Base-by-base conservation (phyloP, 2,329 filamentous ascomycete species). In the Diaporthe vexans region DNA sequence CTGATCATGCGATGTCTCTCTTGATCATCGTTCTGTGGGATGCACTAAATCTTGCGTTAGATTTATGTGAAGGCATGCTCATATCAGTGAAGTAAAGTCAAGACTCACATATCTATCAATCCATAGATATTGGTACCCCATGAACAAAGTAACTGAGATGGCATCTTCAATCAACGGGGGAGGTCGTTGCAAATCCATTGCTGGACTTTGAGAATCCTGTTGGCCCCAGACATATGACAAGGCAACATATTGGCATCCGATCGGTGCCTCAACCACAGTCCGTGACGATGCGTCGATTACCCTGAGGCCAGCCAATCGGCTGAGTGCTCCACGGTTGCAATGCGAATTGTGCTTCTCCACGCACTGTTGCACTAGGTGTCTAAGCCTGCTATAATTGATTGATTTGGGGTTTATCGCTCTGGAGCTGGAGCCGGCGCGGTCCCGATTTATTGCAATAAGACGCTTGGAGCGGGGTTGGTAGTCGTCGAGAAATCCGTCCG, bases 71-170 rank as follows among this genome's bases (percentile, higher is more conserved):
- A 43, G 1, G 8, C 3, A 2, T 9, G 4, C 1, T 17, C 10
- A 9, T 29, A 33, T 19, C 10, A 37, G 4, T 40, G 15, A 6
- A 0, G 0, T 10, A 33, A 11, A 5, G 0, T 6, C 0, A 46
- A 4, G 1, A 56, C 52, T 11, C 3, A 56, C 52, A 29, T 56
- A 56, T 56, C 8, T 56, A 19, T 56, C 52, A 33, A 56, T 5
- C 52, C 52, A 56, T 2, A 56, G 24, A 29, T 56, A 56, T 56
- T 21, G 7, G 11, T 56, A 56, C 26, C 52, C 52, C 52, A 56
- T 33, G 0, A 8, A 15, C 15, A 10, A 29, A 4, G 52, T 56
- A 4, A 56, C 52, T 10, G 17, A 56, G 10, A 56, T 19, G 3
- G 26, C 26, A 33, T 56, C 52, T 33, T 33, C 17, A 56, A 56